A percentile compares a stretch with the other conserved stretches of the same genome.
Conservation (phyloP, 306 rosid genomes). For the Vachellia pachyceras region DNA sequence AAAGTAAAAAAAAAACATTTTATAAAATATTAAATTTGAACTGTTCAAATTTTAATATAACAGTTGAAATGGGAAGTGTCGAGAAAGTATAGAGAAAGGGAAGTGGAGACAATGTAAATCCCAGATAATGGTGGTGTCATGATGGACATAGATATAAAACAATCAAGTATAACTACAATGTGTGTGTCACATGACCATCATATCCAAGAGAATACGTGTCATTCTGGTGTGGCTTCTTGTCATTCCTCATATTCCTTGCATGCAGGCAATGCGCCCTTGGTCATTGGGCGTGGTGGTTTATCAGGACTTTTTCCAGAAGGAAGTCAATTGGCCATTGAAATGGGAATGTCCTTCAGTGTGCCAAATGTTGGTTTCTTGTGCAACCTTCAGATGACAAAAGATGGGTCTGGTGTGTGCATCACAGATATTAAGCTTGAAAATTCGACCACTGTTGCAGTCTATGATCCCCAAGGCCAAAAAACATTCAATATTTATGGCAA, state of each 20-base stretch:
- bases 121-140: neutral
- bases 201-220: neutral
- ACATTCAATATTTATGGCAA: conserved; percentile 61
- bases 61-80: neutral
- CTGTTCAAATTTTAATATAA: neutral
- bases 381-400: conserved; percentile 79
- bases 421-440: conserved; percentile 63
- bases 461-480: conserved; percentile 49
- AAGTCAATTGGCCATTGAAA: conserved; percentile 36
- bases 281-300: conserved; percentile 81
- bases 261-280: conserved; percentile 71
- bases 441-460: conserved; percentile 46
- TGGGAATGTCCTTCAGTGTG: conserved; percentile 40
- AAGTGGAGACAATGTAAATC: neutral
- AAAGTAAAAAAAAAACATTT: neutral
- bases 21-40: neutral
- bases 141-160: neutral
- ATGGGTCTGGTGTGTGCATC: conserved; percentile 66
- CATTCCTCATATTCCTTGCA: neutral
- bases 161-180: neutral
- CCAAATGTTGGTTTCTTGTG: conserved; percentile 50
- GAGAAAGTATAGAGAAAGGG: no score
- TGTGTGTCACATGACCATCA: neutral
- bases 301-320: conserved; percentile 88
- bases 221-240: neutral